A percentile compares a stretch with the other conserved stretches of the same genome.
These are phyloP conservation scores for Fusarium torreyae DNA, from an alignment of 2,329 filamentous ascomycete species.

Conservation along the genomic window DNA sequence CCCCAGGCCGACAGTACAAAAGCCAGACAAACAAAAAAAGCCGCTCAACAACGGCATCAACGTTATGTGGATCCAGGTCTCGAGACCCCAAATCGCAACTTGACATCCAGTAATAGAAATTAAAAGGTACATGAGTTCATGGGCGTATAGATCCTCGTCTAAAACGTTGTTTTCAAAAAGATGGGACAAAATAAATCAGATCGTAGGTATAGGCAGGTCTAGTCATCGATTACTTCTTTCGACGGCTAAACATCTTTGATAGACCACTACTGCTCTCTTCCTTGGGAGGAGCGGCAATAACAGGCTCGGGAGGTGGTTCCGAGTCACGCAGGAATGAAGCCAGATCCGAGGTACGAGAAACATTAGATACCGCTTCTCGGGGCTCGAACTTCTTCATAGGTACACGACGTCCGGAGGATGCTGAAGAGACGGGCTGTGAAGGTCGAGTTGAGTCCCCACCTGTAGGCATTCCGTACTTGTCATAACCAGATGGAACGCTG, in stretches of 20 bases:
- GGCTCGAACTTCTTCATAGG: slow-evolving; percentile 73
- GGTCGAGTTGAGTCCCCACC: slow-evolving; percentile 43
- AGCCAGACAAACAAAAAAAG: slow-evolving; percentile 21
- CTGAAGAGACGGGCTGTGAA: slow-evolving; percentile 41
- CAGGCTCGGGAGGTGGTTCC: slow-evolving; percentile 68
- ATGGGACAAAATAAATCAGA: slow-evolving; percentile 31
- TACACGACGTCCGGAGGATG: slow-evolving; percentile 60
- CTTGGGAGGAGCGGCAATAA: slow-evolving; percentile 49
- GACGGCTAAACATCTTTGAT: slow-evolving; percentile 65
- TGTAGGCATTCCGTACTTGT: slow-evolving; percentile 57
- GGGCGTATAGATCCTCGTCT: slow-evolving; percentile 44
- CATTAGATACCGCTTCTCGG: slow-evolving; percentile 64
- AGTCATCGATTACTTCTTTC: slow-evolving; percentile 62
- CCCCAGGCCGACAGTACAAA: slow-evolving; percentile 32
- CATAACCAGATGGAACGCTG: slow-evolving; percentile 62
- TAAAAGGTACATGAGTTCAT: slow-evolving; percentile 50
- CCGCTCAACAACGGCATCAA: slow-evolving; percentile 16
- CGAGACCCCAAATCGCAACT: slow-evolving; percentile 13
- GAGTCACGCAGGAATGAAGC: slow-evolving; percentile 81
- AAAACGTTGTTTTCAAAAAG: slow-evolving; percentile 19
- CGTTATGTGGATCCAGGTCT: slow-evolving; percentile 10
- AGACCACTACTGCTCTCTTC: slow-evolving; percentile 60
- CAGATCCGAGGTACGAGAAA: slow-evolving; percentile 75
- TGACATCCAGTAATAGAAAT: slow-evolving; percentile 45
- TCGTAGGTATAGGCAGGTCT: slow-evolving; percentile 41